These are phyloP conservation scores for Cicer judaicum DNA, from an alignment of 306 rosid species.

Conservation along the genomic window DNA sequence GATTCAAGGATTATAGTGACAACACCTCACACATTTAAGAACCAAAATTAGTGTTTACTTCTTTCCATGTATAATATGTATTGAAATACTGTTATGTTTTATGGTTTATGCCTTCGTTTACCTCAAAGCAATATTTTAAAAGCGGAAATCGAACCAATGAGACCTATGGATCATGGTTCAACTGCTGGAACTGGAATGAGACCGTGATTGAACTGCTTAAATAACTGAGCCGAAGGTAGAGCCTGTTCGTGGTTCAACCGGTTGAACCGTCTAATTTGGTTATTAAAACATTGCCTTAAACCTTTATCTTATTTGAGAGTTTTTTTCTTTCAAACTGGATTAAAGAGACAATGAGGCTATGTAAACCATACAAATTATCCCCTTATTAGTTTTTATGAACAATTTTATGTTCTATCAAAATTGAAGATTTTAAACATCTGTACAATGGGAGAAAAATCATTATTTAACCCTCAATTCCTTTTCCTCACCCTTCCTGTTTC, in stretches of 20 bases:
- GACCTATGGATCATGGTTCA: too few relatives aligned
- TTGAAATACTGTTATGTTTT: not conserved
- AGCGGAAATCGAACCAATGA: too few relatives aligned
- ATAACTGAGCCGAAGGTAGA: too few relatives aligned
- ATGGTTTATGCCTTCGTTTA: not conserved
- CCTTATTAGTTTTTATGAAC: not conserved
- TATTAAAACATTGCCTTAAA: not conserved
- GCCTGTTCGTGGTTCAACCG: too few relatives aligned
- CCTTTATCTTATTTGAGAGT: conserved; percentile 1
- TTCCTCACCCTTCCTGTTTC: conserved; percentile 1
- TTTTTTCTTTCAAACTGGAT: not conserved
- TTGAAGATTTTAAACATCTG: conserved; percentile 1
- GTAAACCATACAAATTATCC: not conserved
- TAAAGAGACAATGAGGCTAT: conserved; percentile 2
- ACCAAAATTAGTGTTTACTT: too few relatives aligned
- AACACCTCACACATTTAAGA: too few relatives aligned
- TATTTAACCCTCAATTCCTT: not conserved
- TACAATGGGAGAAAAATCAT: not conserved
- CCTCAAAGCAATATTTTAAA: not conserved
- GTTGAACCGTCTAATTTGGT: too few relatives aligned
- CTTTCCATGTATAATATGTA: not conserved
- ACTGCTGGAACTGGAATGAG: too few relatives aligned
- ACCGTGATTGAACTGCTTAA: too few relatives aligned
- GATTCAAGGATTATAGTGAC: too few relatives aligned
- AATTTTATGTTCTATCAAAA: not conserved